Evolutionary conservation across 108 stramenopile species (phyloP).

Genomic region (Cyclotella cryptica): DNA sequence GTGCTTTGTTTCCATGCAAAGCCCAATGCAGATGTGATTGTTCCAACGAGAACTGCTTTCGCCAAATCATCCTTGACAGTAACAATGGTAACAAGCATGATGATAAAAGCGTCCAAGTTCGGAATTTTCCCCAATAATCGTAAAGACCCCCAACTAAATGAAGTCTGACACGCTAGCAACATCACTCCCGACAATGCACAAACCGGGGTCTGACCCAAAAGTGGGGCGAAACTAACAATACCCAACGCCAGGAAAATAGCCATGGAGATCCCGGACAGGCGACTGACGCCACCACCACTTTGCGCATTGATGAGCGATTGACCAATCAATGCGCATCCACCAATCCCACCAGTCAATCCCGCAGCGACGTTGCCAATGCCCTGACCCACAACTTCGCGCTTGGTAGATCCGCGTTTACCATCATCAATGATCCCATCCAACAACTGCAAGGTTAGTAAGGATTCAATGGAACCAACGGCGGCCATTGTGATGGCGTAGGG

Average conservation of each 20-base stretch:
- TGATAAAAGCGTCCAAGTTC: constrained; percentile 72
- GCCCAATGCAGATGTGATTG: constrained; percentile 69
- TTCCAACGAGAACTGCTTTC: constrained; percentile 72
- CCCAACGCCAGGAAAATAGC: constrained; percentile 72
- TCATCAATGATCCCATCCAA: constrained; percentile 82
- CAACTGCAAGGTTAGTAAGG: constrained; percentile 79
- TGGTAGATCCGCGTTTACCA: constrained; percentile 75
- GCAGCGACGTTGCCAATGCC: constrained; percentile 74
- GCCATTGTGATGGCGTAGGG: constrained; percentile 85
- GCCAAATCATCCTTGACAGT: constrained; percentile 79
- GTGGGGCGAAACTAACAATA: constrained; percentile 73
- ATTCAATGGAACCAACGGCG: constrained; percentile 76
- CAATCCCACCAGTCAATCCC: constrained; percentile 82
- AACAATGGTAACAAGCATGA: constrained; percentile 65
- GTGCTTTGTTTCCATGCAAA: constrained; percentile 82
- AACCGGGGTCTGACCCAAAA: constrained; percentile 73
- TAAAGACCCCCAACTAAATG: constrained; percentile 79
- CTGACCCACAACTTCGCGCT: constrained; percentile 72
- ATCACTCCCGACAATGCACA: constrained; percentile 81
- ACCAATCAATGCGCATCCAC: constrained; percentile 86
- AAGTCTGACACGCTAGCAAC: constrained; percentile 80
- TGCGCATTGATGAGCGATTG: constrained; percentile 85
- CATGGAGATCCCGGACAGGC: constrained; percentile 79
- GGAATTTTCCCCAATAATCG: constrained; percentile 77
- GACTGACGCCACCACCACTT: constrained; percentile 71